Percentiles rank a stretch among this genome's conserved stretches.
These are phyloP conservation scores for Musa balbisiana DNA, from an alignment of 202 grass and related monocot genomes.

Conservation along the genomic window DNA sequence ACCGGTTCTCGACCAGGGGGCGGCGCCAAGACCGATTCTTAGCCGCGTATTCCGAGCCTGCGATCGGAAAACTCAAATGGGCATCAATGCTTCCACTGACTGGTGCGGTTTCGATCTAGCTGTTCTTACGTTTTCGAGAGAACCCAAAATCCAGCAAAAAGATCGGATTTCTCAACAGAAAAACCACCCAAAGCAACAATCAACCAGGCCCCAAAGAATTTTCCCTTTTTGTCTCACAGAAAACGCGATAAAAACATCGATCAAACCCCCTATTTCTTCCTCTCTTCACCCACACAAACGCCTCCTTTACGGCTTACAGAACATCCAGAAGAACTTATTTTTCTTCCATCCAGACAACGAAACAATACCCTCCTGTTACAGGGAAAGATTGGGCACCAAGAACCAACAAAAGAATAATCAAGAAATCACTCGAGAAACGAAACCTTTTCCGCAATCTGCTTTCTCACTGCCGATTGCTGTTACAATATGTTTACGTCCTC, in stretches of 20 bases:
- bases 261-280: not conserved
- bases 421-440: not conserved
- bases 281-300: not conserved
- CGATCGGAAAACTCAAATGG: not conserved
- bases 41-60: not conserved
- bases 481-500: not conserved
- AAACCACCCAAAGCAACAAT: not conserved
- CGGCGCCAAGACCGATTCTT: not conserved
- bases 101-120: not conserved
- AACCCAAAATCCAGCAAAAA: not conserved
- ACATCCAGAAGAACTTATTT: not conserved
- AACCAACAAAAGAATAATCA: not conserved
- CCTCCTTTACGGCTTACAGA: not conserved
- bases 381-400: not conserved
- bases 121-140: slow-evolving; percentile 1
- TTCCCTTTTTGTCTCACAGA: not conserved
- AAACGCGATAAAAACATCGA: not conserved
- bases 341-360: too few species aligned
- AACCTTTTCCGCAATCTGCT: not conserved
- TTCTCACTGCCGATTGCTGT: not conserved
- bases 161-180: not conserved
- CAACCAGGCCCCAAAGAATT: not conserved
- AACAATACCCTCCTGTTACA: not conserved
- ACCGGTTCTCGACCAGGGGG: not conserved
- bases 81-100: not conserved